Percentiles rank a stretch among this genome's conserved stretches.
These are phyloP conservation scores for Neoboletus subvelutipes DNA, from an alignment of 768 basidiomycete species.

Conservation along the genomic window DNA sequence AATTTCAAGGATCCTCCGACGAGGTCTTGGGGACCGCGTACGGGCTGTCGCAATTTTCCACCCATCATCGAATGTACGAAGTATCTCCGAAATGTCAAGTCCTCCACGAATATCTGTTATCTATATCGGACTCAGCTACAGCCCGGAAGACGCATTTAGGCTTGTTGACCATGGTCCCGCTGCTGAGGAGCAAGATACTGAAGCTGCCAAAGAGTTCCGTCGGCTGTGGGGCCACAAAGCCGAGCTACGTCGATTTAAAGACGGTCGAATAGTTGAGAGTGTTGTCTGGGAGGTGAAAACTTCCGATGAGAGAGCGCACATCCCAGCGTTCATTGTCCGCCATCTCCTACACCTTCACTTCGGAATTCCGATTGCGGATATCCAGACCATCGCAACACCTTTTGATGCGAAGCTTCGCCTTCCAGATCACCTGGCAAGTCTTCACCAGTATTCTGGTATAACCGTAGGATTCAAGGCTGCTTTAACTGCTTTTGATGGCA, in stretches of 20 bases:
- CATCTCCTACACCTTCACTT: constrained; percentile 81
- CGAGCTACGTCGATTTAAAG: constrained; percentile 93
- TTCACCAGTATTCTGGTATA: constrained; percentile 36
- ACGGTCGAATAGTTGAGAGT: constrained; percentile 87
- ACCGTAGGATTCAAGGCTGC: constrained; percentile 69
- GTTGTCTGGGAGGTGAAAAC: constrained; percentile 95
- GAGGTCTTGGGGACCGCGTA: constrained; percentile 73
- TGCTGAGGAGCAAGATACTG: constrained; percentile 57
- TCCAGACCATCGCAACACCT: constrained; percentile 55
- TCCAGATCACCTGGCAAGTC: constrained; percentile 50
- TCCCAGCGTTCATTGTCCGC: constrained; percentile 71
- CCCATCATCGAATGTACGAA: constrained; percentile 44
- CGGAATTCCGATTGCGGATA: constrained; percentile 49
- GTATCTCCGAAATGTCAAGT: constrained; percentile 55
- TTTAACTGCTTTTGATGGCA: constrained; percentile 71
- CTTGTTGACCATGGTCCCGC: constrained; percentile 92
- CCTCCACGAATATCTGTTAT: constrained; percentile 48
- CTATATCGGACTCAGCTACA: constrained; percentile 74
- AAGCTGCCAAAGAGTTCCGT: constrained; percentile 61
- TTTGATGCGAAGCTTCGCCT: constrained; percentile 61
- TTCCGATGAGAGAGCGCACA: constrained; percentile 73
- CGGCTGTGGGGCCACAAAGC: constrained; percentile 91
- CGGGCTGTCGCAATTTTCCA: constrained; percentile 64
- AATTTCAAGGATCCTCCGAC: constrained; percentile 50
- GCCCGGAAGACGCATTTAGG: constrained; percentile 70